Conservation (phyloP, 2,329 filamentous ascomycete species). For the Triangularia verruculosa region DNA sequence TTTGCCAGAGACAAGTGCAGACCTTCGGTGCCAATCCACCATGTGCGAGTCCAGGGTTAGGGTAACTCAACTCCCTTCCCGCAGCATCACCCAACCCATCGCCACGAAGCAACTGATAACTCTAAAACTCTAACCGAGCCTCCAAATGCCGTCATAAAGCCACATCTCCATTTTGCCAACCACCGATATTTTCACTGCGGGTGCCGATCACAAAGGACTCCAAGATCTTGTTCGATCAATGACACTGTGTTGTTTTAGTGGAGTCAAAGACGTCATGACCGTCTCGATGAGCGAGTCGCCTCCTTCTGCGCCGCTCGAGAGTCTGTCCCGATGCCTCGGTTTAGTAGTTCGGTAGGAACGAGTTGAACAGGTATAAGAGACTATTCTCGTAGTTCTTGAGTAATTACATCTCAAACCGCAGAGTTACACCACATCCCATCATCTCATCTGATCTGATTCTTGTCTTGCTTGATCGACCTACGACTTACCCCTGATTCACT, state of each 20-base stretch:
- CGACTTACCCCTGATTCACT: background rate
- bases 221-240: background rate
- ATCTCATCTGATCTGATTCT: background rate
- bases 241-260: slow-evolving; percentile 1
- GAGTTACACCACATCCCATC: background rate
- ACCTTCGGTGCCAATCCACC: too few relatives aligned
- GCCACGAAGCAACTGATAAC: background rate
- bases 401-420: background rate
- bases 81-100: background rate
- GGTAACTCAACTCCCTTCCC: background rate
- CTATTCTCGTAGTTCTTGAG: background rate
- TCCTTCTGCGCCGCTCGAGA: background rate
- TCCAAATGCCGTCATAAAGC: background rate
- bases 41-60: background rate
- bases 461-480: background rate
- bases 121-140: background rate
- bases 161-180: background rate
- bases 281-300: background rate
- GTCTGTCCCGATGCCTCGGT: background rate
- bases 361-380: background rate
- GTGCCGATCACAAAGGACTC: background rate
- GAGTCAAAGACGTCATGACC: slow-evolving; percentile 11
- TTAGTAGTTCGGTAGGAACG: background rate
- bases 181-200: background rate
- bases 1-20: too few relatives aligned